Evolutionary conservation across 805 yeast species (phyloP).

Genomic region (Isabelozyma rhagii): DNA sequence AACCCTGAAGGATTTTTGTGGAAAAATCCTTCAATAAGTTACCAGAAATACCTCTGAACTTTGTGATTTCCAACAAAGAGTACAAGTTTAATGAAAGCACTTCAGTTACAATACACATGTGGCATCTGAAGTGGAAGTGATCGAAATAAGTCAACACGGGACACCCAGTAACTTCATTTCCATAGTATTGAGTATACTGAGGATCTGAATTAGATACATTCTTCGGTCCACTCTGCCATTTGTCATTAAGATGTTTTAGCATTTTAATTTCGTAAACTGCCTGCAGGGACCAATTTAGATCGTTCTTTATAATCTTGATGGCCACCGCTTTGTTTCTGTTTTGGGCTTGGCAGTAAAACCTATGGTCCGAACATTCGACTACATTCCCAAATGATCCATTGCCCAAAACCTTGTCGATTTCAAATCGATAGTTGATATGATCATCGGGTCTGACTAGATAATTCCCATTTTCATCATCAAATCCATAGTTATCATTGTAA

Average conservation of each 20-base stretch:
- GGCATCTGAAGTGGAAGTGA: constrained; percentile 78
- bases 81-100: constrained; percentile 63
- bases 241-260: constrained; percentile 45
- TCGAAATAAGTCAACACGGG: constrained; percentile 54
- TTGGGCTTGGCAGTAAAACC: constrained; percentile 16
- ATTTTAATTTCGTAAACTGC: constrained; percentile 75
- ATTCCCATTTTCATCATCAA: constrained; percentile 68
- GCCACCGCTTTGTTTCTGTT: constrained; percentile 52
- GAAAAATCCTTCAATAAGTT: constrained; percentile 44
- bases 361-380: constrained; percentile 65
- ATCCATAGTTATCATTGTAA: constrained; percentile 56
- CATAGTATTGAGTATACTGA: constrained; percentile 11
- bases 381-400: constrained; percentile 85
- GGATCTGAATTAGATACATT: background rate
- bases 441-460: constrained; percentile 56
- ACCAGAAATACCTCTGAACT: constrained; percentile 48
- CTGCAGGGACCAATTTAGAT: constrained; percentile 70
- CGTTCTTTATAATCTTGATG: constrained; percentile 71
- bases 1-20: constrained; percentile 54
- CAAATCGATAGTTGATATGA: constrained; percentile 74
- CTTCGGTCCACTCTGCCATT: constrained; percentile 1
- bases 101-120: constrained; percentile 79
- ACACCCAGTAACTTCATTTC: constrained; percentile 3
- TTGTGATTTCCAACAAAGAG: constrained; percentile 50
- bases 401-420: constrained; percentile 59